Percentiles rank a stretch among this genome's conserved stretches.
Conservation (phyloP, 2,329 filamentous ascomycete genomes). For the Alternaria incomplexa region DNA sequence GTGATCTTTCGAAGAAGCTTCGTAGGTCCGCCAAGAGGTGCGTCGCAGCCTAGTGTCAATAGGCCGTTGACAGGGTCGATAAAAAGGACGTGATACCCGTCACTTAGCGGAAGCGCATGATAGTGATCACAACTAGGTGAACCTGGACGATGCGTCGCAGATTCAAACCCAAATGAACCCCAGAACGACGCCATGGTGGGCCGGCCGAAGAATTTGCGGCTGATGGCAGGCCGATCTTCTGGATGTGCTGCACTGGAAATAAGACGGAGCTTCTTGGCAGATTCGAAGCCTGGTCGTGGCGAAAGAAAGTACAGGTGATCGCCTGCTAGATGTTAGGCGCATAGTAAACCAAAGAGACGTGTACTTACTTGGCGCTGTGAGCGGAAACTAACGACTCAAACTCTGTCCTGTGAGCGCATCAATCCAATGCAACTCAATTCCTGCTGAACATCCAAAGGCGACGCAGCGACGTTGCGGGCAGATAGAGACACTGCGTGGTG, state of each 20-base stretch:
- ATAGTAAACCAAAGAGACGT: background rate
- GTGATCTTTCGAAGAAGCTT: constrained; percentile 66
- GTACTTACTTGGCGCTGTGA: constrained; percentile 55
- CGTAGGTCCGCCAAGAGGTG: constrained; percentile 61
- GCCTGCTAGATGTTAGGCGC: background rate
- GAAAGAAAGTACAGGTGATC: constrained; percentile 68
- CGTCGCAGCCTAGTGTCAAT: constrained; percentile 68
- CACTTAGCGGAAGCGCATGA: constrained; percentile 67
- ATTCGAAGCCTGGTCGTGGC: constrained; percentile 58
- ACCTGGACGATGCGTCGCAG: constrained; percentile 3
- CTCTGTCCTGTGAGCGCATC: constrained; percentile 58
- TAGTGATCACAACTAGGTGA: constrained; percentile 61
- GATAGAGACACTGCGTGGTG: constrained; percentile 69
- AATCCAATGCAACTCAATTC: constrained; percentile 69
- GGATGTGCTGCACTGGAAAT: constrained; percentile 66
- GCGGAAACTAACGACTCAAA: constrained; percentile 62
- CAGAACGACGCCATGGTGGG: constrained; percentile 26
- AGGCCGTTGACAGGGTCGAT: constrained; percentile 64
- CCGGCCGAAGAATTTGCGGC: constrained; percentile 25
- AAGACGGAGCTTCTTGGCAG: constrained; percentile 63
- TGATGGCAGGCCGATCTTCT: constrained; percentile 35
- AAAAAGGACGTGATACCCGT: constrained; percentile 70
- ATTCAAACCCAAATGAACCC: constrained; percentile 32
- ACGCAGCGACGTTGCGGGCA: constrained; percentile 69
- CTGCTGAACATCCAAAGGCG: constrained; percentile 68